Evolutionary conservation across 768 basidiomycete species (phyloP).

Genomic region (Dictyophora rubrovolvata): DNA sequence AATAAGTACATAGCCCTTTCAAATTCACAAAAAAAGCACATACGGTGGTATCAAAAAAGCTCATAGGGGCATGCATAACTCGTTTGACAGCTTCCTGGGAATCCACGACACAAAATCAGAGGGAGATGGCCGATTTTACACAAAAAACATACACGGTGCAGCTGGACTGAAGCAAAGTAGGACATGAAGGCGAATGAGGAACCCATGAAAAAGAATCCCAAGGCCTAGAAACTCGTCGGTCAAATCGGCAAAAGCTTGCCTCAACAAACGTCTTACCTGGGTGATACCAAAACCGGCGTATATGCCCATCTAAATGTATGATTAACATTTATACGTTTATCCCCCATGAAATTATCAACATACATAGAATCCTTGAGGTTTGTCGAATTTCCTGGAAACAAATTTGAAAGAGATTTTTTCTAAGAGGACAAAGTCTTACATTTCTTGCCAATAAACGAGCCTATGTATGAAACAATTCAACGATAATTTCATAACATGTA

Average conservation of each 20-base stretch:
- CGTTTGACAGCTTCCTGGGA: conserved; percentile 48
- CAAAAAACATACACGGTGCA: conserved; percentile 42
- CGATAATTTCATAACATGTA: not conserved
- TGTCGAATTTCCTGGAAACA: conserved; percentile 39
- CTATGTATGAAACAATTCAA: conserved; percentile 23
- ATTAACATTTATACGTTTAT: not conserved
- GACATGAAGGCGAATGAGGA: conserved; percentile 53
- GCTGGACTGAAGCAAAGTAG: conserved; percentile 62
- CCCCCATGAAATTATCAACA: conserved; percentile 14
- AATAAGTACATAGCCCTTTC: not conserved
- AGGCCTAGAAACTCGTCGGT: conserved; percentile 18
- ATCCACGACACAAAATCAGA: not conserved
- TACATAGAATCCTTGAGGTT: conserved; percentile 62
- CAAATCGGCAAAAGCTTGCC: not conserved
- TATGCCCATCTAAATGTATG: conserved; percentile 54
- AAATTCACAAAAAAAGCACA: conserved; percentile 10
- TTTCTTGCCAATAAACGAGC: conserved; percentile 82
- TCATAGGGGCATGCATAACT: conserved; percentile 79
- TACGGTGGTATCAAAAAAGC: conserved; percentile 82
- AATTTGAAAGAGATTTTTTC: conserved; percentile 4
- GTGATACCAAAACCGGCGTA: conserved; percentile 65
- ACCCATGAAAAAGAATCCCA: conserved; percentile 61
- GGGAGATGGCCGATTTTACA: not conserved
- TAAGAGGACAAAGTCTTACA: conserved; percentile 23
- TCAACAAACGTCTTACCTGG: conserved; percentile 29